Conservation (phyloP, 2,329 filamentous ascomycete species). For the Botryotinia narcissicola region DNA sequence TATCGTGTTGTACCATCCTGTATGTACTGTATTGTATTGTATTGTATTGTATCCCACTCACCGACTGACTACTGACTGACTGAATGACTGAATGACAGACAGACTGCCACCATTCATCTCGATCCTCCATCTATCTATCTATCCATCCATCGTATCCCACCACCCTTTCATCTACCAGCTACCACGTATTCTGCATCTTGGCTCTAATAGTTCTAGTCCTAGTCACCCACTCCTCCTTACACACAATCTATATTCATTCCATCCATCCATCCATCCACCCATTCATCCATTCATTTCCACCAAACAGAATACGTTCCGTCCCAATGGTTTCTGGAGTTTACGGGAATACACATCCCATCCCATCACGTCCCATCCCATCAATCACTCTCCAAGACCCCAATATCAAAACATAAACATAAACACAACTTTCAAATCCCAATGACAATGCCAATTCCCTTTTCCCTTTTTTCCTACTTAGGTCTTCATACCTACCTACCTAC, state of each 20-base stretch:
- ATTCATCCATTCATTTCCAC: neutral
- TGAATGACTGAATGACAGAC: neutral
- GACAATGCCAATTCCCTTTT: too few relatives aligned
- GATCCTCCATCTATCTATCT: neutral
- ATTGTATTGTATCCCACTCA: neutral
- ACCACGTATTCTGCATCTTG: slow-evolving; percentile 4
- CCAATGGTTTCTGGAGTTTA: neutral
- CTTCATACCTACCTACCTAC: too few relatives aligned
- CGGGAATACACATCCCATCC: neutral
- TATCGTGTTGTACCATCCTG: neutral
- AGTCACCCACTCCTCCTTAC: neutral
- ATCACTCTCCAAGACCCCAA: too few relatives aligned
- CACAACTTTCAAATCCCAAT: too few relatives aligned
- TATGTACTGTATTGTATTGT: neutral
- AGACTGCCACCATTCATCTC: too few relatives aligned
- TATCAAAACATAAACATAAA: too few relatives aligned
- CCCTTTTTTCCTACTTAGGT: too few relatives aligned
- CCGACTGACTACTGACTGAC: neutral
- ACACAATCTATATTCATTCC: neutral
- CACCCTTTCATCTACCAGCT: neutral
- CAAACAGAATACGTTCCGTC: neutral
- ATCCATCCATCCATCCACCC: too few relatives aligned
- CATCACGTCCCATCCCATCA: neutral
- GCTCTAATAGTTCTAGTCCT: neutral
- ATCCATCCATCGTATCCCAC: neutral